Base-by-base conservation (phyloP, 768 basidiomycete genomes). In the Termitomyces sp. region DNA sequence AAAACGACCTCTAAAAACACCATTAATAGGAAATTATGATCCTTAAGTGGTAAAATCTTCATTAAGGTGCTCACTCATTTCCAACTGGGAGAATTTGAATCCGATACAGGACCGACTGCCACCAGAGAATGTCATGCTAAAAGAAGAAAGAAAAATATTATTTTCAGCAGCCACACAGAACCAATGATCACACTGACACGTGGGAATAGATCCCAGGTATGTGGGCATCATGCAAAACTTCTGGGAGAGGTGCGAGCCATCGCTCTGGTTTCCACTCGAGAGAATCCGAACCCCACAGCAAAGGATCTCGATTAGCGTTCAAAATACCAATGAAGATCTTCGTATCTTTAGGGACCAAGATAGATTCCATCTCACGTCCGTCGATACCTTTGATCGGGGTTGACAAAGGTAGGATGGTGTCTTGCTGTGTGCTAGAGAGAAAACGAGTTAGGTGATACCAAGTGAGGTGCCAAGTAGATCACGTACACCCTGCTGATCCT, bases 181-280 rank as follows among this genome's bases (percentile, higher is more conserved):
- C 6, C 15, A 25, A 3, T 9, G 40, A 22, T 33, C n/a, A 13
- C 13, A 58, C 69, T 56, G 51, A 71, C 73, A 70, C 33, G 38
- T 68, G 65, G 5, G 72, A 64, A 46, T 75, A 75, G 2, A 74
- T 60, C 3, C 73, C 73, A 12, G 74, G 72, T 20, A 73, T 65
- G 18, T 60, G 64, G 12, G 70, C 68, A 11, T 67, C 64, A 13
- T 39, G 54, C 10, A 73, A 58, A 36, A 48, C 52, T 22, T 64
- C 54, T 2, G 69, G 73, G n/a, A 70, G 63, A 2, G 63, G 62
- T 10, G 55, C 52, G 1, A 73, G 61, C 74, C 75, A 76, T 7
- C 74, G 66, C 58, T 75, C 71, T 1, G 73, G 75, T 54, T 71
- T 73, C 71, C 72, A 75, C 43, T 73, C 70, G 11, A 59, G 32